Conservation (phyloP, 2,329 filamentous ascomycete species). For the Hymenoscyphus fraxineus region DNA sequence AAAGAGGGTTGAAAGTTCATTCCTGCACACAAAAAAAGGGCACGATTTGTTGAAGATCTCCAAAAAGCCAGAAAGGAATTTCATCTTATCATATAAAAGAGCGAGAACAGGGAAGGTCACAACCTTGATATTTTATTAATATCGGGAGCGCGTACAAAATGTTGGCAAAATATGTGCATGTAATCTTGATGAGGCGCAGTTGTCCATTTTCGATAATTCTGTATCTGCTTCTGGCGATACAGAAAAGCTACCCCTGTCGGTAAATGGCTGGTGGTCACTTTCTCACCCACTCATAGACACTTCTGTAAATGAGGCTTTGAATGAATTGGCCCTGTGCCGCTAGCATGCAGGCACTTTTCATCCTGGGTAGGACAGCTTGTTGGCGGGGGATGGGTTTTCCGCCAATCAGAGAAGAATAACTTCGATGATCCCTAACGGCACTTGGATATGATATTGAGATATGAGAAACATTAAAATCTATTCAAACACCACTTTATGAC, state of each 20-base stretch:
- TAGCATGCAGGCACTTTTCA: neutral
- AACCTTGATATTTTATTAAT: neutral
- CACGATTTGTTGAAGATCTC: slow-evolving; percentile 1
- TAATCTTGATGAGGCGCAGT: slow-evolving; percentile 13
- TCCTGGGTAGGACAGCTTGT: neutral
- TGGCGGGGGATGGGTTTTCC: neutral
- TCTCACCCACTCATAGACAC: slow-evolving; percentile 4
- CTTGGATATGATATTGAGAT: neutral
- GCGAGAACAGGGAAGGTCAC: slow-evolving; percentile 1
- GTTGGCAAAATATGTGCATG: slow-evolving; percentile 5
- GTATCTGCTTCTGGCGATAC: slow-evolving; percentile 6
- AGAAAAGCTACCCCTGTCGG: neutral
- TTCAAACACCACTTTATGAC: neutral
- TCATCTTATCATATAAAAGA: neutral
- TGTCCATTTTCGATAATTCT: slow-evolving; percentile 9
- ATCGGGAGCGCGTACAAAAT: neutral
- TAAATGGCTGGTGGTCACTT: neutral
- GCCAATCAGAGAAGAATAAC: neutral
- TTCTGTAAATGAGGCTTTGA: neutral
- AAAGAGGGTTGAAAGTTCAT: neutral
- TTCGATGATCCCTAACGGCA: neutral
- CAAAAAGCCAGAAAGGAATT: neutral
- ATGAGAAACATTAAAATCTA: neutral
- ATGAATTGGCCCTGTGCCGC: neutral
- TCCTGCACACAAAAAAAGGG: neutral